Base-by-base conservation (phyloP, 805 yeast species). In the Starmera dryadoides region DNA sequence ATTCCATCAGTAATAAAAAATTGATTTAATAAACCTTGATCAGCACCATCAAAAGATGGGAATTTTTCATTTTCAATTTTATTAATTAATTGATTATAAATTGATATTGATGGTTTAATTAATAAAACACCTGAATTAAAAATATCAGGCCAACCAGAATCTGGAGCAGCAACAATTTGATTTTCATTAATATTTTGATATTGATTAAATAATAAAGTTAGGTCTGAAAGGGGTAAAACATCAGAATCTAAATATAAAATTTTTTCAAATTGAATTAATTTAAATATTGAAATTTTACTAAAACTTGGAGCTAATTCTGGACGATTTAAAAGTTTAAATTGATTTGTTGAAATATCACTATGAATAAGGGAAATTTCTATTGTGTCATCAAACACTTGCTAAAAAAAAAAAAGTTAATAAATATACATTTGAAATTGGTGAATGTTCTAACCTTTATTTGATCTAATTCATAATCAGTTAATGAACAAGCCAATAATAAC, bases 101-200 rank as follows among this genome's bases (percentile, higher is more conserved):
- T 72, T 0, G 45, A 45, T 2, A 50, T 28, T 46, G 67, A 63
- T 2, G 93, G 94, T 40, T 66, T 67, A 20, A 76, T 55, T 6
- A 79, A 65, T 44, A 86, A 65, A 17, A 86, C 71, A 1, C 95
- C 94, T 12, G 88, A 76, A 59, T 86, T 86, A 68, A 86, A 86
- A 37, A 81, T 71, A 62, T 86, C 95, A 1, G 95, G 94, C 82
- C 91, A 86, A n/a, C 94, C 93, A 12, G 75, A 64, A 58, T 86
- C 95, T 0, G 93, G 86, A 6, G 80, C 64, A 0, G 93, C 58
- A 10, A 48, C 48, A 14, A 54, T 46, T 42, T 56, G 58, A 8
- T 40, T 25, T 8, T 44, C 33, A 3, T 47, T 46, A 3, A 46
- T 28, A 7, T 48, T 41, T 37, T 56, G 50, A 6, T 57, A 35